A percentile compares a stretch with the other conserved stretches of the same genome.
phyloP scores from a whole-genome alignment of 371 early-diverging fungal species.

The Capillidium heterosporum region DNA sequence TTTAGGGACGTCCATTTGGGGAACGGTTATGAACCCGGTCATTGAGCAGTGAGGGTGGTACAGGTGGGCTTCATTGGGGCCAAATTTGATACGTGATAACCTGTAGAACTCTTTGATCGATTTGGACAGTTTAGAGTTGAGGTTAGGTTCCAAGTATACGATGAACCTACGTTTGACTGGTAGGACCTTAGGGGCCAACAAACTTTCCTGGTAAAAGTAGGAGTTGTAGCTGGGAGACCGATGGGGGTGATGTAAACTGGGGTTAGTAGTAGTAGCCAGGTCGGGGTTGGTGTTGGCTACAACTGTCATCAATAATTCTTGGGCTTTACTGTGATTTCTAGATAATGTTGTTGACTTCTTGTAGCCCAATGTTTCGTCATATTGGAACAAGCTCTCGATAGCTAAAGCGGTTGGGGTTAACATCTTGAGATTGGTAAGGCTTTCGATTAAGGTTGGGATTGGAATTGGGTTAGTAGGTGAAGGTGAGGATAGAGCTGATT shows the following conservation, averaged over 20 bases:
- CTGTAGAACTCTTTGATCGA: slow-evolving; percentile 14
- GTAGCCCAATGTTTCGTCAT: not conserved
- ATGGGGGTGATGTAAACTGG: not conserved
- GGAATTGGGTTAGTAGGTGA: too few relatives aligned
- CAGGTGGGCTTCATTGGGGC: slow-evolving; percentile 18
- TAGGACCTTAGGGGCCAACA: not conserved
- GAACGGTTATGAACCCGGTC: slow-evolving; percentile 18
- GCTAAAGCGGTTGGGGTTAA: too few relatives aligned
- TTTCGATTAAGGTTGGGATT: too few relatives aligned
- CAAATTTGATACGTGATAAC: slow-evolving; percentile 7
- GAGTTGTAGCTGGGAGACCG: not conserved
- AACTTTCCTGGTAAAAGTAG: not conserved
- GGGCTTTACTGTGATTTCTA: not conserved
- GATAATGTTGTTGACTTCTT: not conserved
- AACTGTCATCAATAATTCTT: not conserved
- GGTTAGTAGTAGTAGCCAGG: too few relatives aligned
- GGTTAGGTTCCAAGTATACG: slow-evolving; percentile 18
- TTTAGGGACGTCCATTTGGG: not conserved
- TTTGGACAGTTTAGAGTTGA: slow-evolving; percentile 9
- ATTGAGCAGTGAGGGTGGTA: slow-evolving; percentile 25
- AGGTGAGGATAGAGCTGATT: too few relatives aligned
- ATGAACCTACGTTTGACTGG: slow-evolving; percentile 12
- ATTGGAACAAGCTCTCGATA: not conserved
- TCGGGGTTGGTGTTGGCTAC: too few relatives aligned
- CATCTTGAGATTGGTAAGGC: too few relatives aligned